Evolutionary conservation across 192 early-diverging fungal species (phyloP).

Genomic region (Umbelopsis sp.): DNA sequence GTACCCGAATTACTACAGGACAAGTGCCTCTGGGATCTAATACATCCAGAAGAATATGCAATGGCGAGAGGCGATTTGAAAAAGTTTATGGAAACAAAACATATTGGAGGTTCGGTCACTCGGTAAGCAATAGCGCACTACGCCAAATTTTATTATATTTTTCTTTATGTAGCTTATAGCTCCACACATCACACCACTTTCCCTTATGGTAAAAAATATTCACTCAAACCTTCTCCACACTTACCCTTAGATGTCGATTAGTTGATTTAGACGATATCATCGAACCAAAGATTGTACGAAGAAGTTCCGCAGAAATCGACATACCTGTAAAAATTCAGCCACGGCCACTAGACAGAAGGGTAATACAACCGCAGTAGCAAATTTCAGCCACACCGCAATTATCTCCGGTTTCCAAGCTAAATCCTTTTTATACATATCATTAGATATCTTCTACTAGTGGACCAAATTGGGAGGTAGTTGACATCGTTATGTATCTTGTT

Average conservation of each 20-base stretch:
- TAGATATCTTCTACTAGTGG: neutral
- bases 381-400: neutral
- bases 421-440: neutral
- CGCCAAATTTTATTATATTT: neutral
- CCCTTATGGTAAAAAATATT: neutral
- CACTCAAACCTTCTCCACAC: neutral
- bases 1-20: conserved; percentile 3
- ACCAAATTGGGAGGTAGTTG: conserved; percentile 25
- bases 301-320: neutral
- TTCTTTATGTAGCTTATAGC: neutral
- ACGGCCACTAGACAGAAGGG: neutral
- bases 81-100: conserved; percentile 20
- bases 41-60: conserved; percentile 31
- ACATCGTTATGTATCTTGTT: conserved; percentile 38
- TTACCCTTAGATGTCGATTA: conserved; percentile 20
- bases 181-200: neutral
- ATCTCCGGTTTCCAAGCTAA: neutral
- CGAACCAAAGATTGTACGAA: neutral
- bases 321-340: conserved; percentile 9
- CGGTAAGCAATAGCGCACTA: conserved; percentile 13
- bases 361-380: neutral
- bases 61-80: conserved; percentile 22
- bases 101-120: conserved; percentile 23
- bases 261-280: conserved; percentile 15
- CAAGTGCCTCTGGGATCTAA: conserved; percentile 23